Percentiles rank a stretch among this genome's conserved stretches.
These are phyloP conservation scores for Lactarius hengduanensis DNA, from an alignment of 768 basidiomycete species.

Conservation along the genomic window DNA sequence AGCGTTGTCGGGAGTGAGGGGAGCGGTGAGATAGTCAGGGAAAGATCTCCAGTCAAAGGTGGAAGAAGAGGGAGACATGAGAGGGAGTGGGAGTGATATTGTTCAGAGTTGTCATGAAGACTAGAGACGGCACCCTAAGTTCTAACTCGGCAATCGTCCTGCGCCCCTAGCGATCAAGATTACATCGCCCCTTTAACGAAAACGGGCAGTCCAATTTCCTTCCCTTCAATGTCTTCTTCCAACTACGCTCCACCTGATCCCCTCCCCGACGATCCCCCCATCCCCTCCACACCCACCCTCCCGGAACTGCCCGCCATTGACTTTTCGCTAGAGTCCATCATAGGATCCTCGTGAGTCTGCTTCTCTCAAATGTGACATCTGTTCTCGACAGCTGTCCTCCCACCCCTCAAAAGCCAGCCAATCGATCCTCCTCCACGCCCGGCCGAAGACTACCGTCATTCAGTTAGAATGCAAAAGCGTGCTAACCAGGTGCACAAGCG, in stretches of 20 bases:
- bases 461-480: slow-evolving; percentile 36
- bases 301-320: slow-evolving; percentile 17
- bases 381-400: neutral
- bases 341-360: slow-evolving; percentile 24
- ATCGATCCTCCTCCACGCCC: neutral
- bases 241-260: neutral
- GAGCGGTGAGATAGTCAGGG: slow-evolving; percentile 18
- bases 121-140: neutral
- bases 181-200: neutral
- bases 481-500: slow-evolving; percentile 50
- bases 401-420: slow-evolving; percentile 12
- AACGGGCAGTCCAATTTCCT: neutral
- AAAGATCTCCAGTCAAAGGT: slow-evolving; percentile 23
- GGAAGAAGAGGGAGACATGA: slow-evolving; percentile 20
- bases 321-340: slow-evolving; percentile 24
- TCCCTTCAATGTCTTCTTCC: neutral
- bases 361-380: neutral
- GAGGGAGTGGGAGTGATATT: neutral
- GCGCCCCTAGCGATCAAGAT: slow-evolving; percentile 1
- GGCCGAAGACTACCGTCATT: slow-evolving; percentile 8
- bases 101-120: slow-evolving; percentile 15
- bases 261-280: neutral
- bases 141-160: neutral
- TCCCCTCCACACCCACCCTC: neutral
- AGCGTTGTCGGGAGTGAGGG: slow-evolving; percentile 2